phyloP scores from a whole-genome alignment of 106 monocot genomes.

The Platanthera zijinensis region DNA sequence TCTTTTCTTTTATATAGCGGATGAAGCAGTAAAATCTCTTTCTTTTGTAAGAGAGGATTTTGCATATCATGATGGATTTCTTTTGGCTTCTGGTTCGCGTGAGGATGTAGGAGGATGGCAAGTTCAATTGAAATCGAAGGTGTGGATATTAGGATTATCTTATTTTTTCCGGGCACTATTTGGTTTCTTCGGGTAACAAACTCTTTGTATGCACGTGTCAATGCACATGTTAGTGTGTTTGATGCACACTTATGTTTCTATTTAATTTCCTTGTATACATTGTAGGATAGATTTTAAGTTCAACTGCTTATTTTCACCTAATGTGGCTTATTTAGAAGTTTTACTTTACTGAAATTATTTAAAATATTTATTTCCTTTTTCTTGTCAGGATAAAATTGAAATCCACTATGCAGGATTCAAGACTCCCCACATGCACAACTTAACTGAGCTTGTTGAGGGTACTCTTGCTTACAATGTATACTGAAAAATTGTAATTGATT shows the following conservation, averaged over 20 bases:
- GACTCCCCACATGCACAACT: constrained; percentile 77
- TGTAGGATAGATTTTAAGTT: background rate
- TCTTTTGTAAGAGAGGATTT: constrained; percentile 22
- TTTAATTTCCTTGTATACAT: background rate
- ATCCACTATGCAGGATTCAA: constrained; percentile 72
- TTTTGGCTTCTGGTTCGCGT: constrained; percentile 60
- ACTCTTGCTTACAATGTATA: constrained; percentile 71
- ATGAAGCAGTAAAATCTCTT: constrained; percentile 68
- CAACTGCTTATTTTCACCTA: background rate
- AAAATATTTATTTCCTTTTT: background rate
- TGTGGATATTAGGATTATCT: constrained; percentile 15
- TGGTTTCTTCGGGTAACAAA: background rate
- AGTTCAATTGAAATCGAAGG: constrained; percentile 63
- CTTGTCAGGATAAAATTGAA: constrained; percentile 60
- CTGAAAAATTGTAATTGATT: background rate
- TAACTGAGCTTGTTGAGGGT: constrained; percentile 72
- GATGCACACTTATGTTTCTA: background rate
- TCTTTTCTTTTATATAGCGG: constrained; percentile 88
- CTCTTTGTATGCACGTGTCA: background rate
- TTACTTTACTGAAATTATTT: background rate
- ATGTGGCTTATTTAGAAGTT: background rate
- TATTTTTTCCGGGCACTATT: background rate
- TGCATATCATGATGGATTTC: constrained; percentile 23
- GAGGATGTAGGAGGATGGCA: constrained; percentile 85
- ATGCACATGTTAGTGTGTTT: background rate